A percentile compares a stretch with the other conserved stretches of the same genome.
Conservation (phyloP, 2,329 filamentous ascomycete species). For the Fusarium napiforme region DNA sequence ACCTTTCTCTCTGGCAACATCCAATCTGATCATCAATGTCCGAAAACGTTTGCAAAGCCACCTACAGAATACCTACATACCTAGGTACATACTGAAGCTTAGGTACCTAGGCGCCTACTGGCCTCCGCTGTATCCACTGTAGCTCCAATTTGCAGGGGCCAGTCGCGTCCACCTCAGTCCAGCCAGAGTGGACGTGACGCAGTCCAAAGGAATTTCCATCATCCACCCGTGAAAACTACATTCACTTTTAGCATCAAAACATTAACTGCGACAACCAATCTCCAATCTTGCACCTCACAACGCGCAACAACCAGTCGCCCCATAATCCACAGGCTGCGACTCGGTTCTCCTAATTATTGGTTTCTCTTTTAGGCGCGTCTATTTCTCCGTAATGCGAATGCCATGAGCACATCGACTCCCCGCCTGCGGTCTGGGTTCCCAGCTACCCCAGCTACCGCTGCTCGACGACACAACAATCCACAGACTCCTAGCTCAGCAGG, state of each 20-base stretch:
- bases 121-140: slow-evolving; percentile 20
- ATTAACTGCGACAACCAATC: slow-evolving; percentile 21
- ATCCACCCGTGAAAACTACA: slow-evolving; percentile 42
- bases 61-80: not conserved
- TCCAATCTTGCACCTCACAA: slow-evolving; percentile 21
- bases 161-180: slow-evolving; percentile 45
- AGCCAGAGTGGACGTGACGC: slow-evolving; percentile 48
- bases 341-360: slow-evolving; percentile 27
- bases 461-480: slow-evolving; percentile 49
- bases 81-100: not conserved
- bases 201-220: slow-evolving; percentile 45
- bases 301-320: slow-evolving; percentile 27
- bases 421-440: slow-evolving; percentile 85
- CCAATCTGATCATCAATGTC: not conserved
- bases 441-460: slow-evolving; percentile 71
- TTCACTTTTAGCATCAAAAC: slow-evolving; percentile 29
- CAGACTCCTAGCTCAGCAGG: slow-evolving; percentile 48
- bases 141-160: slow-evolving; percentile 32
- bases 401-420: slow-evolving; percentile 82
- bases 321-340: slow-evolving; percentile 11
- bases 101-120: not conserved
- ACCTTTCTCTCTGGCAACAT: not conserved
- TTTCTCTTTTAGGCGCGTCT: slow-evolving; percentile 26
- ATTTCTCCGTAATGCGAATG: slow-evolving; percentile 73
- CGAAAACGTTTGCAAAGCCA: not conserved